Percentiles rank a stretch among this genome's conserved stretches.
phyloP scores from a whole-genome alignment of 108 stramenopile genomes.

The Fragilariopsis cylindrus region DNA sequence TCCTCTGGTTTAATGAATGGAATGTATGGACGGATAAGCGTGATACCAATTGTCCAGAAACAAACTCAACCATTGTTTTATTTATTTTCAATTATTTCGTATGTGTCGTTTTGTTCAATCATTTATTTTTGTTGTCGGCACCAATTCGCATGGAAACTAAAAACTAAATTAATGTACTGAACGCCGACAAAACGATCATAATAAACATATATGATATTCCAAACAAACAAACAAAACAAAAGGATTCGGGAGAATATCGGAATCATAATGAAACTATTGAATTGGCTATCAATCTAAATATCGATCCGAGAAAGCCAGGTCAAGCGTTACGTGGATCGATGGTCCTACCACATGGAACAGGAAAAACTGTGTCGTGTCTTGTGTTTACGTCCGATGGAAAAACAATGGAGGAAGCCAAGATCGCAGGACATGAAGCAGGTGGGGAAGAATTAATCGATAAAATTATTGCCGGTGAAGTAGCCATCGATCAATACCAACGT shows the following conservation, averaged over 20 bases:
- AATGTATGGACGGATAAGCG: too few relatives aligned
- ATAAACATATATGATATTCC: too few relatives aligned
- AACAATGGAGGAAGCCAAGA: conserved; percentile 61
- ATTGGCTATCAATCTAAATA: conserved; percentile 82
- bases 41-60: not conserved
- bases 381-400: conserved; percentile 85
- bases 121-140: too few relatives aligned
- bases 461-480: conserved; percentile 66
- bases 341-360: conserved; percentile 90
- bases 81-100: too few relatives aligned
- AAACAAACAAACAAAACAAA: not conserved
- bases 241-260: conserved; percentile 46
- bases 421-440: conserved; percentile 83
- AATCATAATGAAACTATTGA: conserved; percentile 86
- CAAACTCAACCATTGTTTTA: too few relatives aligned
- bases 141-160: too few relatives aligned
- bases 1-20: too few relatives aligned
- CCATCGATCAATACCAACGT: conserved; percentile 69
- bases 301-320: conserved; percentile 95
- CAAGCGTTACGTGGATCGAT: conserved; percentile 87
- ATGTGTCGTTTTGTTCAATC: too few relatives aligned
- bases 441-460: conserved; percentile 79
- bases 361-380: conserved; percentile 82
- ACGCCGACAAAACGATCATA: too few relatives aligned
- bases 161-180: too few relatives aligned